These are phyloP conservation scores for Thermochaetoides thermophila DNA, from an alignment of 495 filamentous ascomycete species.

Conservation along the genomic window DNA sequence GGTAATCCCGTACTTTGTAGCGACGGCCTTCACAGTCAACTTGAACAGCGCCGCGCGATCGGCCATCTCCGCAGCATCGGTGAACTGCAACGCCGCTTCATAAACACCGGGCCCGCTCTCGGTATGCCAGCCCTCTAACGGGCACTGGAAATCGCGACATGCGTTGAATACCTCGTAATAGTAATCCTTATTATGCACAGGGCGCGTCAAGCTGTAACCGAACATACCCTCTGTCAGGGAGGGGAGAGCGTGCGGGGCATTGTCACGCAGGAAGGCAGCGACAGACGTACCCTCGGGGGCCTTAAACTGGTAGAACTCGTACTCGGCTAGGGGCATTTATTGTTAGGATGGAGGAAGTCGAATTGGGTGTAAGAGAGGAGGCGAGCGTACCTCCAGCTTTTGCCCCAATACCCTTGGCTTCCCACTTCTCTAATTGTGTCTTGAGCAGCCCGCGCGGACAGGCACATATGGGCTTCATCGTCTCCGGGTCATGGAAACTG, in stretches of 20 bases:
- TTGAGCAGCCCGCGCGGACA: slow-evolving; percentile 70
- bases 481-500: slow-evolving; percentile 69
- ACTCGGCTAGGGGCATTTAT: too few species aligned
- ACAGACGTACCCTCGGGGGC: slow-evolving; percentile 58
- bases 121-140: slow-evolving; percentile 94
- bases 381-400: slow-evolving; percentile 98
- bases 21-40: slow-evolving; percentile 78
- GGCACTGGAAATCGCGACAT: slow-evolving; percentile 66
- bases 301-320: slow-evolving; percentile 94
- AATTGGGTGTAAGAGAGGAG: too few species aligned
- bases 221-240: slow-evolving; percentile 93
- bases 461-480: slow-evolving; percentile 53
- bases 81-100: slow-evolving; percentile 84
- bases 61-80: slow-evolving; percentile 72
- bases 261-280: slow-evolving; percentile 56
- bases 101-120: slow-evolving; percentile 92
- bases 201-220: slow-evolving; percentile 86
- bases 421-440: slow-evolving; percentile 49
- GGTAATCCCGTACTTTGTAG: slow-evolving; percentile 74
- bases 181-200: slow-evolving; percentile 85
- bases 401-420: slow-evolving; percentile 51
- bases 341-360: too few species aligned
- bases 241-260: slow-evolving; percentile 56
- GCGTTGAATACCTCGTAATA: slow-evolving; percentile 83
- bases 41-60: slow-evolving; percentile 89